Conservation (phyloP, 441 rosid genomes). For the Iberis amara region DNA sequence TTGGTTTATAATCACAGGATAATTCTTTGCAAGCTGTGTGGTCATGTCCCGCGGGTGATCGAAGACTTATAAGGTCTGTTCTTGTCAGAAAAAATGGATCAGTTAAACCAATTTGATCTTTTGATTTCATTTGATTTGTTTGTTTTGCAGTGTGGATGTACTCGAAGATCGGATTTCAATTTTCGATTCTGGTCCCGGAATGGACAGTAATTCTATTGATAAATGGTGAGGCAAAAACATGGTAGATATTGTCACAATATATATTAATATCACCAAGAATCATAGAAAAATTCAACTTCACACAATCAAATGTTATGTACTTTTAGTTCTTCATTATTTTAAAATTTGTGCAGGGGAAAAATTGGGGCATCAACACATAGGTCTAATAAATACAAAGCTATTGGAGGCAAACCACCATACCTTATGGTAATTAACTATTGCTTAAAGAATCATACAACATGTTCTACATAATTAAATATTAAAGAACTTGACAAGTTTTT, state of each 20-base stretch:
- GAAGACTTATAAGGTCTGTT: slow-evolving; percentile 53
- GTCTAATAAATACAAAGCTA: slow-evolving; percentile 37
- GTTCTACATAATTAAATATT: not conserved
- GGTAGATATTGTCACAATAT: not conserved
- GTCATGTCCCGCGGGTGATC: slow-evolving; percentile 31
- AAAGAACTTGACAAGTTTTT: not conserved
- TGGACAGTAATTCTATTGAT: slow-evolving; percentile 56
- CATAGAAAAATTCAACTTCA: not conserved
- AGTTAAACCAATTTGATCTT: no score
- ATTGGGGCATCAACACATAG: slow-evolving; percentile 72
- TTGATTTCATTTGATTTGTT: slow-evolving; percentile 4
- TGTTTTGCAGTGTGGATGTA: slow-evolving; percentile 48
- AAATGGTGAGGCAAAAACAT: slow-evolving; percentile 48
- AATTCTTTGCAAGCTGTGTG: slow-evolving; percentile 83
- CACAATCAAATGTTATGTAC: not conserved
- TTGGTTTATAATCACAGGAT: slow-evolving; percentile 41
- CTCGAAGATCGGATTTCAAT: slow-evolving; percentile 41
- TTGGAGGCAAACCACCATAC: slow-evolving; percentile 70
- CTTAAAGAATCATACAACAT: not conserved
- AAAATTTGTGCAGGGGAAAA: slow-evolving; percentile 51
- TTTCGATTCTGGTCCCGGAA: slow-evolving; percentile 74
- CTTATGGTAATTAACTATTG: slow-evolving; percentile 38
- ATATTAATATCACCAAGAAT: not conserved
- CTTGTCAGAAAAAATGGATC: not conserved
- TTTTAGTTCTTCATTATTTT: no score